phyloP scores from a whole-genome alignment of 1,139 yeast genomes.

The Ogataea hybrid region DNA sequence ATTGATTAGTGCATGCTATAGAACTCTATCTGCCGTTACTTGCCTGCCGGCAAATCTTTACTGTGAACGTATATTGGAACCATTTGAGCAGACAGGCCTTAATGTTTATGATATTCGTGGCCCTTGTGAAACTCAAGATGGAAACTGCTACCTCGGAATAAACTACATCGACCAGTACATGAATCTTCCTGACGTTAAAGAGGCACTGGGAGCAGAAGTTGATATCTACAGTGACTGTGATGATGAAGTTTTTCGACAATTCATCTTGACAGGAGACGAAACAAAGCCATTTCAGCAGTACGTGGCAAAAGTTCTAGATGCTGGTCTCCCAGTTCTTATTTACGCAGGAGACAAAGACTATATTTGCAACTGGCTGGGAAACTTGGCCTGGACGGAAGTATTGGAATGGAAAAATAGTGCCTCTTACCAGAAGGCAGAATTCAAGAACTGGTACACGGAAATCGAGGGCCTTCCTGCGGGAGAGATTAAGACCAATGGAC shows the following conservation, averaged over 20 bases:
- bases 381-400: constrained; percentile 71
- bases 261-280: constrained; percentile 59
- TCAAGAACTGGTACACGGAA: constrained; percentile 23
- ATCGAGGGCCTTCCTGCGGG: constrained; percentile 52
- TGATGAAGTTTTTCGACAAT: constrained; percentile 53
- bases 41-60: constrained; percentile 56
- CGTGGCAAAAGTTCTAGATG: constrained; percentile 56
- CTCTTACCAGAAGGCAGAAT: constrained; percentile 29
- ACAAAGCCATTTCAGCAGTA: constrained; percentile 63
- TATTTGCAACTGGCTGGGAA: constrained; percentile 90
- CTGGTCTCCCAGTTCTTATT: constrained; percentile 69
- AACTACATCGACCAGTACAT: constrained; percentile 55
- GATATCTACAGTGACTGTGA: constrained; percentile 56
- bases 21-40: constrained; percentile 41
- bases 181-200: constrained; percentile 57
- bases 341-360: constrained; percentile 90
- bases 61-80: constrained; percentile 46
- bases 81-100: constrained; percentile 57
- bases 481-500: constrained; percentile 51
- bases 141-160: constrained; percentile 58
- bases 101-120: constrained; percentile 70
- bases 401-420: constrained; percentile 57
- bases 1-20: constrained; percentile 54
- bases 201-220: constrained; percentile 60
- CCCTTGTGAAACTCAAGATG: constrained; percentile 46